Evolutionary conservation across 108 stramenopile genomes (phyloP).

Genomic region (Mediolabrus comicus): DNA sequence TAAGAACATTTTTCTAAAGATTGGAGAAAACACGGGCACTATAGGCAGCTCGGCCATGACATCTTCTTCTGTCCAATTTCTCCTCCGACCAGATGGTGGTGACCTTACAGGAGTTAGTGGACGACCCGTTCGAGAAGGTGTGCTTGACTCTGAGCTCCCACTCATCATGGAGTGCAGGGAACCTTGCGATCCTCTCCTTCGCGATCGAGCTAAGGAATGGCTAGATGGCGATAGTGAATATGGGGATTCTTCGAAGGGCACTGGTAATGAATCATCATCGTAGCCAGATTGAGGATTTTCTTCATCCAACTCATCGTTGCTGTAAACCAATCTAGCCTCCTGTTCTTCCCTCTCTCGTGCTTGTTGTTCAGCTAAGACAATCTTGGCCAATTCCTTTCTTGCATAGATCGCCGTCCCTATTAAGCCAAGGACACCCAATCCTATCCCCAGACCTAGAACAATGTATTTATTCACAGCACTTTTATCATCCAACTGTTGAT

Average conservation of each 20-base stretch:
- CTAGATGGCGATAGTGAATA: too few relatives aligned
- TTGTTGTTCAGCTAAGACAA: conserved; percentile 34
- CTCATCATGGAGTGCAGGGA: too few relatives aligned
- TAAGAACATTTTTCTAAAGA: not conserved
- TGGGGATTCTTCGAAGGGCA: not conserved
- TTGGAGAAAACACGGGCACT: not conserved
- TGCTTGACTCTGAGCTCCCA: too few relatives aligned
- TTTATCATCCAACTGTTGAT: conserved; percentile 21
- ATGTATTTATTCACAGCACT: conserved; percentile 26
- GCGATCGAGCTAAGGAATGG: too few relatives aligned
- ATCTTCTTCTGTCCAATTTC: not conserved
- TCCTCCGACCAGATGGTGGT: not conserved
- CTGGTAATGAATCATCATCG: not conserved
- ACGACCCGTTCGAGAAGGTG: too few relatives aligned
- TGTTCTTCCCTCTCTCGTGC: conserved; percentile 19
- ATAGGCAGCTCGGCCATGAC: not conserved
- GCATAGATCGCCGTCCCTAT: conserved; percentile 45
- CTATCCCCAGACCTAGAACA: conserved; percentile 36
- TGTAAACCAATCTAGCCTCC: conserved; percentile 4
- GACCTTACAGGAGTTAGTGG: too few relatives aligned
- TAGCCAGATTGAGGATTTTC: not conserved
- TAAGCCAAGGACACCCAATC: conserved; percentile 25
- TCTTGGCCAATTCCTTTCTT: conserved; percentile 39
- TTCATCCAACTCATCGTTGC: not conserved
- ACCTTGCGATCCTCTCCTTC: too few relatives aligned